A percentile compares a stretch with the other conserved stretches of the same genome.
Conservation (phyloP, 108 stramenopile species). For the Discostella pseudostelligera region DNA sequence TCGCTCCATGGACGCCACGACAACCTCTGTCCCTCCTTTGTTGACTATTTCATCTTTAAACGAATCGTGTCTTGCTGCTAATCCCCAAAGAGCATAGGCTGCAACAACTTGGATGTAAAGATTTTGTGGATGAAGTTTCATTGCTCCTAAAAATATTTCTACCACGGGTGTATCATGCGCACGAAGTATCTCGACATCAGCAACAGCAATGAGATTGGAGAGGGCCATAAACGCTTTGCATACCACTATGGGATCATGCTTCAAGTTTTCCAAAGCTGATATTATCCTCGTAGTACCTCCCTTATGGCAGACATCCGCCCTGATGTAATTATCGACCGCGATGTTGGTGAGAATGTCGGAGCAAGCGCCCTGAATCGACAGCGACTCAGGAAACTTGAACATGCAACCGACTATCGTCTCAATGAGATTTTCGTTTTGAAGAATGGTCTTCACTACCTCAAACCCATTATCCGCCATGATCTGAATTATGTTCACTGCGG, state of each 20-base stretch:
- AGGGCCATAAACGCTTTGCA: constrained; percentile 35
- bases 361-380: constrained; percentile 12
- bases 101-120: constrained; percentile 9
- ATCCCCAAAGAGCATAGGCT: constrained; percentile 1
- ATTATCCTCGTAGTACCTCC: constrained; percentile 35
- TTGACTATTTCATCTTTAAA: constrained; percentile 10
- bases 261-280: constrained; percentile 17
- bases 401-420: constrained; percentile 28
- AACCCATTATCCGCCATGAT: constrained; percentile 11
- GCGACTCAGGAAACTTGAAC: constrained; percentile 25
- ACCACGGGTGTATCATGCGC: not conserved
- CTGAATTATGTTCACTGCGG: constrained; percentile 14
- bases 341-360: constrained; percentile 24
- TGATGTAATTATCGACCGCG: constrained; percentile 21
- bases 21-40: constrained; percentile 2
- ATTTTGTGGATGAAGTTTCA: not conserved
- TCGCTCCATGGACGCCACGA: constrained; percentile 11
- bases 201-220: constrained; percentile 33
- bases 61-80: constrained; percentile 2
- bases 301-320: constrained; percentile 16
- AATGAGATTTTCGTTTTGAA: constrained; percentile 13
- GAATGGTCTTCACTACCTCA: constrained; percentile 11
- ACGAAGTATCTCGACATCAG: constrained; percentile 26
- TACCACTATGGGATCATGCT: constrained; percentile 16
- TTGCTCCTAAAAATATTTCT: not conserved